Base-by-base conservation (phyloP, 768 basidiomycete genomes). In the Macrocybe gigantea region DNA sequence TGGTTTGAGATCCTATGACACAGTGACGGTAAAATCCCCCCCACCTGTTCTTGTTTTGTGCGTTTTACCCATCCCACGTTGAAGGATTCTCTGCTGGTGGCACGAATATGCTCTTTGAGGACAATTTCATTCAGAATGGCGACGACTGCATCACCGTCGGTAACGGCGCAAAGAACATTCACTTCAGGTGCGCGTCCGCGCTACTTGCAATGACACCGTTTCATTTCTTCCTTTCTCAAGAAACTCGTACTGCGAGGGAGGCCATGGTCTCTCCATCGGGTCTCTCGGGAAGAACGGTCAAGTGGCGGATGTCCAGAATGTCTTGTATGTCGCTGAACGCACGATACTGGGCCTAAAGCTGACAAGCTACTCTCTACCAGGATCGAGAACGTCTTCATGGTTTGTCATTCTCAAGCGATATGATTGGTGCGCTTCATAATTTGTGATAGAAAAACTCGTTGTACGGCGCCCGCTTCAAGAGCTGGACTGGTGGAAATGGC, bases 391-490 rank as follows among this genome's bases (percentile, higher is more conserved):
- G 60, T 73, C 5, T 43, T 69, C 40, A 73, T 75, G 74, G 75
- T 72, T 36, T 11, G 62, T 44, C 13, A 5, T 8, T 15, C 7
- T 10, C 29, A 2, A 12, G 30, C 13, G 33, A 37, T 8, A 33
- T 10, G 0, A 15, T 9, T 22, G 5, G 36, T 22, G 8, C 4
- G 7, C 8, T 29, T 5, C 8, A 10, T 15, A 30, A 11, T 35
- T 33, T 35, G 11, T 14, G 37, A 34, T 22, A 81, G 79, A 73
- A 72, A 52, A 69, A 72, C 45, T 61, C 72, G 0, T 60, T 81
- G 2, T 82, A 82, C 48, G 80, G 65, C 6, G 80, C 80, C n/a
- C 72, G 80, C 7, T 83, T 82, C 66, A 82, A 82, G 65, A 82
- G 81, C 56, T 82, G 79, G 79, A 75, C 77, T 1, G 80, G 80